Conservation (phyloP, 164 flowering plant species). For the Houttuynia cordata region DNA sequence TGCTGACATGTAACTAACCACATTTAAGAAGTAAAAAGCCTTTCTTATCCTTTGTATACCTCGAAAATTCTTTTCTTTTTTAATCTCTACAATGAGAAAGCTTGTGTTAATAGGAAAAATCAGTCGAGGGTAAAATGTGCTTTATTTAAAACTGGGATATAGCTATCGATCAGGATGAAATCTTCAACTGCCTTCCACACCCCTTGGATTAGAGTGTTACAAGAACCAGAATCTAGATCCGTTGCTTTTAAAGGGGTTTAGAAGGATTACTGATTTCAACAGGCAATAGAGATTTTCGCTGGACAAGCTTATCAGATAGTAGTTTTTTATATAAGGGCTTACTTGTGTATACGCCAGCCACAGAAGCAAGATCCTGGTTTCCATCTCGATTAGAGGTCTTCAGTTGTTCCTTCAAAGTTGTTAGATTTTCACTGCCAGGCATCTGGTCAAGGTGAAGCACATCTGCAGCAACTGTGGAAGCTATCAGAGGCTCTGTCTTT, state of each 20-base stretch:
- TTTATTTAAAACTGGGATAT: neutral
- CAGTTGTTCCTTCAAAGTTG: slow-evolving; percentile 24
- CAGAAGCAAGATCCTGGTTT: slow-evolving; percentile 13
- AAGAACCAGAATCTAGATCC: slow-evolving; percentile 61
- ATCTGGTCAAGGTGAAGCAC: slow-evolving; percentile 53
- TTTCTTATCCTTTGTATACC: neutral
- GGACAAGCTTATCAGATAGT: slow-evolving; percentile 5
- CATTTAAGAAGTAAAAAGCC: no score
- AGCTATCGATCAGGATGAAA: neutral
- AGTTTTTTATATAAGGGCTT: slow-evolving; percentile 3
- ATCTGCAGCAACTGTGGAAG: slow-evolving; percentile 34
- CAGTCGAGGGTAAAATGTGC: neutral
- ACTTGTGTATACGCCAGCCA: slow-evolving; percentile 5
- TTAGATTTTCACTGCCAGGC: slow-evolving; percentile 22
- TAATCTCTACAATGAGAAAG: neutral
- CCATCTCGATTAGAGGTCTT: slow-evolving; percentile 17
- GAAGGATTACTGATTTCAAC: slow-evolving; percentile 11
- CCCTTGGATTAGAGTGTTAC: slow-evolving; percentile 20
- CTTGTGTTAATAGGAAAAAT: neutral
- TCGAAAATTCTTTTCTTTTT: neutral
- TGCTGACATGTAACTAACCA: no score
- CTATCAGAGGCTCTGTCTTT: slow-evolving; percentile 28
- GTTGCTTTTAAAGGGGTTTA: slow-evolving; percentile 34
- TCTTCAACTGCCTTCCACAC: slow-evolving; percentile 17
- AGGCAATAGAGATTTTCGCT: slow-evolving; percentile 11